phyloP scores from a whole-genome alignment of 441 rosid species.

The Euphorbia celastroides region DNA sequence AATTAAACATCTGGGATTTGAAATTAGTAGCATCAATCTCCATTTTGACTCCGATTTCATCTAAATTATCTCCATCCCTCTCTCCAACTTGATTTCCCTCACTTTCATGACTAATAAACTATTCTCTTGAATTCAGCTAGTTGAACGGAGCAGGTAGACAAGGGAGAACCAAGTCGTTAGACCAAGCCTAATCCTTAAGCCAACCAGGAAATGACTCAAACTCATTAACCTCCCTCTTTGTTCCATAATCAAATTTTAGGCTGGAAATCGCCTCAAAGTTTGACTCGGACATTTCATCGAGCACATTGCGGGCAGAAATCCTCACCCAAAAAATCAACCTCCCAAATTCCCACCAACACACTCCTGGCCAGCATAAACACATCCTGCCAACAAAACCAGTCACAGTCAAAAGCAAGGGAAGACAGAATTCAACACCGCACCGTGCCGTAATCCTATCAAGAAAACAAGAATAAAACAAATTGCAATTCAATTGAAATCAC shows the following conservation, averaged over 20 bases:
- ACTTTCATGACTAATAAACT: conserved; percentile 25
- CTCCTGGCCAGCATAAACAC: too few relatives aligned
- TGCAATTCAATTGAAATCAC: too few relatives aligned
- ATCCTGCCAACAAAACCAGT: too few relatives aligned
- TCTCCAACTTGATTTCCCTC: conserved; percentile 31
- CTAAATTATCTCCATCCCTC: conserved; percentile 24
- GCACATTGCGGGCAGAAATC: too few relatives aligned
- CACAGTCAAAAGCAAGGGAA: too few relatives aligned
- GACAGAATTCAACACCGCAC: too few relatives aligned
- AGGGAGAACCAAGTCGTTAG: conserved; percentile 32
- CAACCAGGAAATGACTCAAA: conserved; percentile 57
- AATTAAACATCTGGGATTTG: conserved; percentile 33
- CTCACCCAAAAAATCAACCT: too few relatives aligned
- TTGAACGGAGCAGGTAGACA: conserved; percentile 55
- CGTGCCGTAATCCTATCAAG: too few relatives aligned
- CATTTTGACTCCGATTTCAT: conserved; percentile 24
- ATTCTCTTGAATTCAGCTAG: conserved; percentile 30
- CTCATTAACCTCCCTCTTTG: conserved; percentile 27
- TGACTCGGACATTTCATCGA: conserved; percentile 46
- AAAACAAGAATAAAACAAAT: too few relatives aligned
- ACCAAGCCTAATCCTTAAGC: conserved; percentile 32
- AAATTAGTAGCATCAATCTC: conserved; percentile 37
- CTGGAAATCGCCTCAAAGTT: conserved; percentile 33
- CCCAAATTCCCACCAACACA: too few relatives aligned
- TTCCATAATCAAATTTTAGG: conserved; percentile 37